These are phyloP conservation scores for Insectozyma bohioensis DNA, from an alignment of 1,139 yeast species.

Conservation along the genomic window DNA sequence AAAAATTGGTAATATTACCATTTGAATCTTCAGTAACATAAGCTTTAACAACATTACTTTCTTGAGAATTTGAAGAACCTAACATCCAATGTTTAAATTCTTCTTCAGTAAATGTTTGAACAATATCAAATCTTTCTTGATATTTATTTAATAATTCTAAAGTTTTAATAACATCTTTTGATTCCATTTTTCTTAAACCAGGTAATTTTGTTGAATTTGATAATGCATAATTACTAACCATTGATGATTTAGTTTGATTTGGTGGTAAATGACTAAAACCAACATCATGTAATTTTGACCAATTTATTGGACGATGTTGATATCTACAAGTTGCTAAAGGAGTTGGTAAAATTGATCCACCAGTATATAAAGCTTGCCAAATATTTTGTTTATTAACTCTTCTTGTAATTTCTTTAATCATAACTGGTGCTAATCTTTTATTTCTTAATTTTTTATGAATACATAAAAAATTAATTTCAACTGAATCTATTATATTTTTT, in stretches of 20 bases:
- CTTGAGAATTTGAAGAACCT: constrained; percentile 34
- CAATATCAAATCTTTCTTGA: constrained; percentile 68
- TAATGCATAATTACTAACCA: constrained; percentile 77
- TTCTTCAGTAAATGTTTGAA: constrained; percentile 64
- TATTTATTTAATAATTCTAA: constrained; percentile 56
- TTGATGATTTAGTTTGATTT: constrained; percentile 72
- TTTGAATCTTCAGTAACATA: constrained; percentile 73
- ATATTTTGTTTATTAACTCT: constrained; percentile 80
- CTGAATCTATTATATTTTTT: constrained; percentile 54
- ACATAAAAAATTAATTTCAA: constrained; percentile 91
- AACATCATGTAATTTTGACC: constrained; percentile 86
- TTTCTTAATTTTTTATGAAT: constrained; percentile 91
- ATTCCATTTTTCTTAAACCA: constrained; percentile 66
- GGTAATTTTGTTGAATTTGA: constrained; percentile 56
- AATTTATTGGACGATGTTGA: constrained; percentile 90
- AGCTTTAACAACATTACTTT: constrained; percentile 61
- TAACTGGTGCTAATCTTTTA: constrained; percentile 91
- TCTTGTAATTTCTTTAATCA: constrained; percentile 92
- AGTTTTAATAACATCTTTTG: constrained; percentile 65
- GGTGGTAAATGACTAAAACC: constrained; percentile 83
- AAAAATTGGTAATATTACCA: constrained; percentile 79
- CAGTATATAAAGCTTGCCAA: constrained; percentile 97
- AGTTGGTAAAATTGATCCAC: constrained; percentile 86
- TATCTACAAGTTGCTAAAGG: constrained; percentile 92
- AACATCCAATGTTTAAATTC: constrained; percentile 85